Conservation (phyloP, 352 stramenopile genomes). For the Pythium utonaiense region DNA sequence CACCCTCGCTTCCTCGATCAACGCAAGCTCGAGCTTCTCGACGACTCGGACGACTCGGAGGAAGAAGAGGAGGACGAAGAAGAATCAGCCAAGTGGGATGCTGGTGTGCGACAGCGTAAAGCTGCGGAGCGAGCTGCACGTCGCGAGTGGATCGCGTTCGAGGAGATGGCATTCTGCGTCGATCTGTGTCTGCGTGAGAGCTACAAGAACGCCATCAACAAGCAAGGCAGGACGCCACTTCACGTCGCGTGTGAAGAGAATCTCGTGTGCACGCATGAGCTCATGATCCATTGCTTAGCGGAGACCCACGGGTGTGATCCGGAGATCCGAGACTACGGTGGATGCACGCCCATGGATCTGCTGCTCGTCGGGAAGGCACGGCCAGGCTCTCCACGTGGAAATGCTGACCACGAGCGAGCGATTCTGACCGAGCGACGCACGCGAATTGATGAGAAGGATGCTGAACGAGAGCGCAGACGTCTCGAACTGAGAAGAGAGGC, state of each 20-base stretch:
- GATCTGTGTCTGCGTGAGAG: constrained; percentile 54
- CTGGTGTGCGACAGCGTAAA: constrained; percentile 19
- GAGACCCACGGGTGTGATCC: constrained; percentile 57
- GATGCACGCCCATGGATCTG: constrained; percentile 34
- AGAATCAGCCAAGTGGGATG: constrained; percentile 26
- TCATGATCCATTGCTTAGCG: constrained; percentile 46
- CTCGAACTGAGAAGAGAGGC: constrained; percentile 26
- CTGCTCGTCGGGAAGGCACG: constrained; percentile 47
- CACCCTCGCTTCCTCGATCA: constrained; percentile 23
- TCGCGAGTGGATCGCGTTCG: constrained; percentile 42
- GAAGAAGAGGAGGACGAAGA: constrained; percentile 28
- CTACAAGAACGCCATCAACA: constrained; percentile 63
- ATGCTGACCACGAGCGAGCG: constrained; percentile 27
- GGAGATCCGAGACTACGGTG: constrained; percentile 46
- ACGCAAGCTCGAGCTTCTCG: constrained; percentile 19
- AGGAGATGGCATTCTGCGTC: constrained; percentile 58
- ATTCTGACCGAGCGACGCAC: constrained; percentile 30
- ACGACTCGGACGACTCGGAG: constrained; percentile 25
- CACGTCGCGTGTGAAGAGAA: constrained; percentile 81
- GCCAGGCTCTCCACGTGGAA: constrained; percentile 53
- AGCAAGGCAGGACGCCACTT: constrained; percentile 57
- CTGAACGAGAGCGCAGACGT: constrained; percentile 30
- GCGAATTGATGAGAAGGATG: constrained; percentile 29
- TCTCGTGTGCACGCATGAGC: constrained; percentile 75
- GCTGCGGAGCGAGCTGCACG: constrained; percentile 10